These are phyloP conservation scores for Cercis canadensis DNA, from an alignment of 306 rosid species.

Conservation along the genomic window DNA sequence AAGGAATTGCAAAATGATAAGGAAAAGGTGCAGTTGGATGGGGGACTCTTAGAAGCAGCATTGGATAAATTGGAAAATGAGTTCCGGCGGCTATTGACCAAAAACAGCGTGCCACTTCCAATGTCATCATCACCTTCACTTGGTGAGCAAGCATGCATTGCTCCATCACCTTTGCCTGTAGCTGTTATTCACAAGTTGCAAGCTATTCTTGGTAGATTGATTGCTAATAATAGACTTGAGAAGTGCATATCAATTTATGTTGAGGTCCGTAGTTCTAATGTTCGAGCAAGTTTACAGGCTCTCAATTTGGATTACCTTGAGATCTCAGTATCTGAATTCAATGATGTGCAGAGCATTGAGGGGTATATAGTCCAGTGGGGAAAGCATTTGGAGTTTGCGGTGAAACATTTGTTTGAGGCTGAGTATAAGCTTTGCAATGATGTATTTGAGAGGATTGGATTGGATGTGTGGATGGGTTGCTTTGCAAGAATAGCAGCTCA, in stretches of 20 bases:
- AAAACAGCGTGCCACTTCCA: conserved; percentile 86
- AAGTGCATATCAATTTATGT: conserved; percentile 80
- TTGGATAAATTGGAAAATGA: conserved; percentile 84
- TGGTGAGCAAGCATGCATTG: conserved; percentile 85
- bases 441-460: conserved; percentile 89
- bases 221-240: conserved; percentile 76
- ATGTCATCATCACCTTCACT: conserved; percentile 53
- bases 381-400: conserved; percentile 97
- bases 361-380: conserved; percentile 94
- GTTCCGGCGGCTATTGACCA: conserved; percentile 74
- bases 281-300: conserved; percentile 91
- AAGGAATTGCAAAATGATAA: conserved; percentile 66
- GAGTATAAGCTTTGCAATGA: conserved; percentile 96
- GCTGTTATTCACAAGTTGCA: conserved; percentile 82
- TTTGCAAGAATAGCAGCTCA: conserved; percentile 95
- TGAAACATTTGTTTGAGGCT: conserved; percentile 96
- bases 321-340: conserved; percentile 86
- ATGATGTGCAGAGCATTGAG: conserved; percentile 94
- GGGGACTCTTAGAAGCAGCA: conserved; percentile 90
- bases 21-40: conserved; percentile 70
- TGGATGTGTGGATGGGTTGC: conserved; percentile 93
- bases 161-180: conserved; percentile 93
- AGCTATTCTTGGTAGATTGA: conserved; percentile 79
- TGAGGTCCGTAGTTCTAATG: conserved; percentile 88
- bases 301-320: conserved; percentile 93